Base-by-base conservation (phyloP, 225 moss, liverwort and hornwort species). In the Physcomitrium patens region DNA sequence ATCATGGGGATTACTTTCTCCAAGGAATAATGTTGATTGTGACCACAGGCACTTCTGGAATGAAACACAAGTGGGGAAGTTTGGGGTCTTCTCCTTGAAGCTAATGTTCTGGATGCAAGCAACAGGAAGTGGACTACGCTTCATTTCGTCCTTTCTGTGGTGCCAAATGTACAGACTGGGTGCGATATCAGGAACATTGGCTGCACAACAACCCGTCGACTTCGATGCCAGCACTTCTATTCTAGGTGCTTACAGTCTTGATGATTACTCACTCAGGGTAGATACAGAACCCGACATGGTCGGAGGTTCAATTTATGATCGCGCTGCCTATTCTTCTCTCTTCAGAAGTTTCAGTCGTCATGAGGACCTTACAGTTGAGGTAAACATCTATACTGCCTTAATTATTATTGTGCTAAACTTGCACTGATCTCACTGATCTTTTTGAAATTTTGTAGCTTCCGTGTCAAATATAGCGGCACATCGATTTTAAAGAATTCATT, bases 31-130 rank as follows among this genome's bases (percentile, higher is more conserved):
- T 48, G 67, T 73, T 60, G 48, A 68, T 80, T 53, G 70, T 69
- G 12, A 61, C 53, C 66, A 82, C 88, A 92, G 92, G 50, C 60
- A 90, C 31, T 70, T 90, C 7, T 73, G 80, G 80, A 26, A 85
- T 60, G 90, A 77, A 44, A 59, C 84, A 16, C 71, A 86, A 16
- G 75, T 79, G 42, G 82, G 83, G 56, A 85, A 86, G 67, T 84
- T 88, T 58, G 90, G 88, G 71, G 71, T 83, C 53, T 87, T 92
- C 62, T 94, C 94, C 24, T 73, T 91, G 63, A 73, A 85, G 78
- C 67, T 97, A 41, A 84, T 91, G 62, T 97, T 97, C 79, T 92
- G 89, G 80, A 97, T 94, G 96, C 96, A 97, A 89, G 86, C 80
- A 52, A 72, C 80, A 69, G 89, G 94, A 68, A 86, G 83, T 66